Conservation (phyloP, 331 rosid species). For the Quercus tomentella region DNA sequence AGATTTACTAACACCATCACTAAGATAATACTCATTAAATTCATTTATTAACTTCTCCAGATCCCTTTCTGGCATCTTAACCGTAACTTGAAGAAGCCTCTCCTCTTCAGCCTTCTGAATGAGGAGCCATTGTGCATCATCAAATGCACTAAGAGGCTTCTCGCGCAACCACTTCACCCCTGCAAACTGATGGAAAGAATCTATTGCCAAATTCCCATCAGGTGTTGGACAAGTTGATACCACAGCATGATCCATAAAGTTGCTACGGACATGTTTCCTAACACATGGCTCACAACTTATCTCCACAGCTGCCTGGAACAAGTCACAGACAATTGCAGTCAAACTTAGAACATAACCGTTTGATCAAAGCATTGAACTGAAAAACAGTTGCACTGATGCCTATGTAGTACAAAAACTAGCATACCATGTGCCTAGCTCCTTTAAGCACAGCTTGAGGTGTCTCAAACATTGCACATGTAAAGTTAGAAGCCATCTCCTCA, state of each 20-base stretch:
- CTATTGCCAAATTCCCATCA: conserved; percentile 72
- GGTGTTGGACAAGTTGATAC: conserved; percentile 84
- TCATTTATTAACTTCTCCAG: conserved; percentile 66
- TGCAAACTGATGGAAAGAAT: conserved; percentile 84
- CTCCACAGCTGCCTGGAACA: conserved; percentile 94
- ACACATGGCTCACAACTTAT: conserved; percentile 97
- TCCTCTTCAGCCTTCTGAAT: conserved; percentile 97
- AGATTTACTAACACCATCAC: conserved; percentile 96
- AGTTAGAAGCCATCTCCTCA: conserved; percentile 94
- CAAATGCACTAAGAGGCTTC: conserved; percentile 82
- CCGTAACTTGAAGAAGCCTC: conserved; percentile 80
- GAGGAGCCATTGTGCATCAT: conserved; percentile 97
- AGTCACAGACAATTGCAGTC: conserved; percentile 3
- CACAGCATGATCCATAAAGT: conserved; percentile 83
- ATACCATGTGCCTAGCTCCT: conserved; percentile 97
- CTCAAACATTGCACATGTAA: conserved; percentile 83
- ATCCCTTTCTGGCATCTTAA: conserved; percentile 79
- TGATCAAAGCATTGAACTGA: neutral
- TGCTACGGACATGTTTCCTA: conserved; percentile 82
- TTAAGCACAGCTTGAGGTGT: conserved; percentile 90
- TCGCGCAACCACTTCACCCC: conserved; percentile 91
- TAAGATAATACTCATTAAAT: conserved; percentile 85
- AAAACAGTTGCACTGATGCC: neutral
- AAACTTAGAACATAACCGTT: neutral
- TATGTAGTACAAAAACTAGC: conserved; percentile 10